Conservation (phyloP, 441 rosid species). For the Bocquillonia castaneifolia region DNA sequence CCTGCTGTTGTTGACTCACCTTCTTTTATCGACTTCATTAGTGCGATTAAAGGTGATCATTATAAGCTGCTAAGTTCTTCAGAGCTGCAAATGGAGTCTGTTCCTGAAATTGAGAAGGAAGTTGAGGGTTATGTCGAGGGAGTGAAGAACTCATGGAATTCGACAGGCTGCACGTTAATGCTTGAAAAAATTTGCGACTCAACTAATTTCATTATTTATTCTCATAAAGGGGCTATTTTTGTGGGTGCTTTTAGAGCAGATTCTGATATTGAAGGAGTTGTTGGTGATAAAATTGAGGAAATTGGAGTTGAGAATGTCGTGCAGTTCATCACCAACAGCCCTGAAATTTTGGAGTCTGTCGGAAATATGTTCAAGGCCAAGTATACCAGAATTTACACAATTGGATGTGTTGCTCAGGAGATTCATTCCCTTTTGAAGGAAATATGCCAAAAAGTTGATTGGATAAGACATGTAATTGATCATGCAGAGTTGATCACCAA, state of each 20-base stretch:
- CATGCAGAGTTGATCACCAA: not conserved
- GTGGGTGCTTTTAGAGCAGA: not conserved
- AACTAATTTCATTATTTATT: not conserved
- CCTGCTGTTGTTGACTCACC: not conserved
- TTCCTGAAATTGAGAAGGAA: not conserved
- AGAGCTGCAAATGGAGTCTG: not conserved
- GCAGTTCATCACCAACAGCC: not conserved
- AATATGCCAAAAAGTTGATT: not conserved
- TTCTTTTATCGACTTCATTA: not conserved
- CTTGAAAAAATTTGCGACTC: not conserved
- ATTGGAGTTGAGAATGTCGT: constrained; percentile 1
- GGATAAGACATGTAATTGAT: not conserved
- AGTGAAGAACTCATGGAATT: constrained; percentile 1
- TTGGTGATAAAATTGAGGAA: not conserved
- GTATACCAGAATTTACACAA: not conserved
- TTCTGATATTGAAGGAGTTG: not conserved
- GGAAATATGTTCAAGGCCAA: not conserved
- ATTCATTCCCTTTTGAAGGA: not conserved
- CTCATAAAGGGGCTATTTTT: not conserved
- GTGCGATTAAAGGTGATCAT: not conserved
- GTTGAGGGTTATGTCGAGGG: not conserved
- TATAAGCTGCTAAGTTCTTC: not conserved
- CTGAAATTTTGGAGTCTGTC: not conserved
- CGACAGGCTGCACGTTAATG: constrained; percentile 8
- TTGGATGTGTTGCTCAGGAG: constrained; percentile 5